These are phyloP conservation scores for Trichoderma asperelloides DNA, from an alignment of 495 filamentous ascomycete genomes.

Conservation along the genomic window DNA sequence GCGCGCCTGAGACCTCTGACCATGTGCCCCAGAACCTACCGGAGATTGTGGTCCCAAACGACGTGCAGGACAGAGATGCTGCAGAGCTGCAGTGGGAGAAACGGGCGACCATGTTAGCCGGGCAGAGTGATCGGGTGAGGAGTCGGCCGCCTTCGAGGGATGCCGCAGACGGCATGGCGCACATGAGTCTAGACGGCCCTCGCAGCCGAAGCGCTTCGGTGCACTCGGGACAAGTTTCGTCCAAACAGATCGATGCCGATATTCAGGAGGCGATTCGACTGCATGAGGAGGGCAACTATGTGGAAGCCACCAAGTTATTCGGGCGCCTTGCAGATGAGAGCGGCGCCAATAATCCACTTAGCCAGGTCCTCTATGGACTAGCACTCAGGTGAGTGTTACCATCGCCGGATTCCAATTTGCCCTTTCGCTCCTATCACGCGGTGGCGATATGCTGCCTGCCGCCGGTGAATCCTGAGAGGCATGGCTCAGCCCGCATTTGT, in stretches of 20 bases:
- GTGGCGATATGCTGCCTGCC: not conserved
- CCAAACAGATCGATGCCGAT: constrained; percentile 54
- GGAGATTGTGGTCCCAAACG: constrained; percentile 47
- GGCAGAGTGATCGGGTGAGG: constrained; percentile 46
- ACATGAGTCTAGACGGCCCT: constrained; percentile 18
- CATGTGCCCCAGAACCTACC: constrained; percentile 76
- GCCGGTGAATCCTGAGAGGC: not conserved
- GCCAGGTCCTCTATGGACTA: constrained; percentile 93
- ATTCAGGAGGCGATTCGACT: constrained; percentile 95
- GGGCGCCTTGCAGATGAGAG: constrained; percentile 76
- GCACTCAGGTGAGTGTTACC: constrained; percentile 63
- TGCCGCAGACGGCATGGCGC: constrained; percentile 17
- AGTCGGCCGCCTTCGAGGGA: constrained; percentile 29
- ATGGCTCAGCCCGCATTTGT: not conserved
- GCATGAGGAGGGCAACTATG: constrained; percentile 73
- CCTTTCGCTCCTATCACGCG: not conserved
- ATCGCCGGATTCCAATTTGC: constrained; percentile 10
- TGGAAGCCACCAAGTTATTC: constrained; percentile 76
- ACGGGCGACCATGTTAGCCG: constrained; percentile 74
- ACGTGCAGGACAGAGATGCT: constrained; percentile 33
- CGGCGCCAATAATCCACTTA: constrained; percentile 82
- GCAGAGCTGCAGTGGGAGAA: constrained; percentile 66
- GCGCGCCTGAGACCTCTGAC: constrained; percentile 51
- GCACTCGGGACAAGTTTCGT: constrained; percentile 30
- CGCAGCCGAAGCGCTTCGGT: constrained; percentile 15